A percentile compares a stretch with the other conserved stretches of the same genome.
Evolutionary conservation across 2,329 filamentous ascomycete species (phyloP).

Genomic region (Lecanicillium sp.): DNA sequence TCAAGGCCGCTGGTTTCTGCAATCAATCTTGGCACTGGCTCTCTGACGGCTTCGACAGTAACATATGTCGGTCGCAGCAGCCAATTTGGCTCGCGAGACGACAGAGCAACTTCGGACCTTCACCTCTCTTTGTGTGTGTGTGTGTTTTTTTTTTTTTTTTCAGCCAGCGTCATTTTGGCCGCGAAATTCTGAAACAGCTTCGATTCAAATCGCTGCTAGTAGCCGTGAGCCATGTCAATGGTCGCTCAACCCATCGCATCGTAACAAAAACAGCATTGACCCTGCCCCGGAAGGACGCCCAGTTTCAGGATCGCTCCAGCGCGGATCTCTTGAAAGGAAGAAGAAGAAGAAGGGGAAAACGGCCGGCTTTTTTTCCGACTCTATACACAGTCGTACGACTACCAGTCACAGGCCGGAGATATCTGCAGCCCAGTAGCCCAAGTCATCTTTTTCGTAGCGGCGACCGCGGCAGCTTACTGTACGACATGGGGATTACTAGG

Average conservation of each 20-base stretch:
- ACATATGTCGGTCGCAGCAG: background rate
- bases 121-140: background rate
- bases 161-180: no score
- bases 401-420: no score
- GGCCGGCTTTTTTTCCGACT: no score
- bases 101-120: background rate
- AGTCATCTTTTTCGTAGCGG: background rate
- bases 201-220: background rate
- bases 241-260: no score
- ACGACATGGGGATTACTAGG: no score
- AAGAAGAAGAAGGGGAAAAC: background rate
- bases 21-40: background rate
- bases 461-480: no score
- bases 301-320: conserved; percentile 2
- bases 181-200: background rate
- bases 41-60: background rate
- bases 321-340: background rate
- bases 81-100: background rate
- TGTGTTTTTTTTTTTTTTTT: background rate
- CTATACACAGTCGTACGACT: no score
- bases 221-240: background rate
- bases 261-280: conserved; percentile 4
- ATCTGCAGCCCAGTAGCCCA: no score
- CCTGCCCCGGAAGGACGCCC: background rate
- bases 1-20: background rate